Conservation (phyloP, 371 early-diverging fungal genomes). For the Coemansia sp. region DNA sequence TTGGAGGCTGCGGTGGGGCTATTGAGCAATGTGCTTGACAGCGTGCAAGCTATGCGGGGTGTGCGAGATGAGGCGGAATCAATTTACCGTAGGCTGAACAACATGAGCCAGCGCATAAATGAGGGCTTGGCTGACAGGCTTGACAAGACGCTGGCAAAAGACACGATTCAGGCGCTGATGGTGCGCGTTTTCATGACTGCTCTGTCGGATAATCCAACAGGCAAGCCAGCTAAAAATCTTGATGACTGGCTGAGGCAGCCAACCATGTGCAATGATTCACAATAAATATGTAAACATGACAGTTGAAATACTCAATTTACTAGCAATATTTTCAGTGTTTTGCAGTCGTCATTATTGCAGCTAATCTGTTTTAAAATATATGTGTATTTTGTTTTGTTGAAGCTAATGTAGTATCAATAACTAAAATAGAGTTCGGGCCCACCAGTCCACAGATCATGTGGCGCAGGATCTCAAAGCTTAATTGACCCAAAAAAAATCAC, state of each 20-base stretch:
- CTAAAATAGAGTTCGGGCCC: too few species aligned
- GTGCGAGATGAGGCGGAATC: conserved; percentile 10
- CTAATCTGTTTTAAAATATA: too few species aligned
- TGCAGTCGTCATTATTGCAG: too few species aligned
- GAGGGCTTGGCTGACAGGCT: conserved; percentile 31
- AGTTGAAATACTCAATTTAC: too few species aligned
- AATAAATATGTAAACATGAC: neutral
- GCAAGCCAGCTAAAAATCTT: neutral
- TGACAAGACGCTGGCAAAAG: conserved; percentile 46
- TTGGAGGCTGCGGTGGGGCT: conserved; percentile 29
- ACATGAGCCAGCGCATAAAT: conserved; percentile 26
- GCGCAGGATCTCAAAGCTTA: too few species aligned
- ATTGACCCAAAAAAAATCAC: too few species aligned
- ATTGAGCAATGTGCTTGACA: conserved; percentile 34
- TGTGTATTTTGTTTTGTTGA: too few species aligned
- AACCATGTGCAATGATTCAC: neutral
- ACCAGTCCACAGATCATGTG: too few species aligned
- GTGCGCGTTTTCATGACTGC: conserved; percentile 32
- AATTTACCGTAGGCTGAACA: conserved; percentile 19
- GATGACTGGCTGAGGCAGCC: conserved; percentile 1
- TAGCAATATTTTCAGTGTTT: too few species aligned
- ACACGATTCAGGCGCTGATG: conserved; percentile 36
- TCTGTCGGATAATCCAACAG: conserved; percentile 2
- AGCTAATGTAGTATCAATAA: too few species aligned
- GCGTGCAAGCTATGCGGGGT: conserved; percentile 19